These are phyloP conservation scores for Jackrogersella minutella DNA, from an alignment of 495 filamentous ascomycete genomes.

Conservation along the genomic window DNA sequence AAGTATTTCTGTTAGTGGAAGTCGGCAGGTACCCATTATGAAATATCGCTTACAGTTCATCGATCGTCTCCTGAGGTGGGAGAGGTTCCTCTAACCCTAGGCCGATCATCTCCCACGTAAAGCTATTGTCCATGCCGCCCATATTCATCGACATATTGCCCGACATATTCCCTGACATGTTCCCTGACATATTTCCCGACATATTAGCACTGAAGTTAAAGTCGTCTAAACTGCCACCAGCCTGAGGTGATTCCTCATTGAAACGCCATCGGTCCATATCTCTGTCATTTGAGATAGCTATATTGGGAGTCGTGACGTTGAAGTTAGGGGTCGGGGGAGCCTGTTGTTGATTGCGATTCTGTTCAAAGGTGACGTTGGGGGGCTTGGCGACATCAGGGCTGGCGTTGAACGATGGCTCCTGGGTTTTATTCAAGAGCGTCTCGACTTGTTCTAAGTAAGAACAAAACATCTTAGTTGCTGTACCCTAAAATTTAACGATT, in stretches of 20 bases:
- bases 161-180: slow-evolving; percentile 43
- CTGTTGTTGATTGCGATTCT: slow-evolving; percentile 45
- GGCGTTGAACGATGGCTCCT: slow-evolving; percentile 56
- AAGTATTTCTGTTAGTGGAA: slow-evolving; percentile 32
- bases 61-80: slow-evolving; percentile 84
- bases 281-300: slow-evolving; percentile 52
- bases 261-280: slow-evolving; percentile 63
- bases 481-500: background rate
- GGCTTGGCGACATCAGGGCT: slow-evolving; percentile 47
- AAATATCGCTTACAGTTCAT: slow-evolving; percentile 76
- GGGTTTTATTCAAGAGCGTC: slow-evolving; percentile 78
- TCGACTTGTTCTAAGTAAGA: slow-evolving; percentile 84
- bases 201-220: slow-evolving; percentile 60
- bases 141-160: slow-evolving; percentile 55
- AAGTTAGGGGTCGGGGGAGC: slow-evolving; percentile 53
- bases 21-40: background rate
- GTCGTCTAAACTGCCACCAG: slow-evolving; percentile 51
- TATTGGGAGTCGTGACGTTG: slow-evolving; percentile 53
- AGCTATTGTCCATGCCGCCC: slow-evolving; percentile 57
- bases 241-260: slow-evolving; percentile 59
- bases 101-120: slow-evolving; percentile 92
- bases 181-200: slow-evolving; percentile 45
- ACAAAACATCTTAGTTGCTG: slow-evolving; percentile 29
- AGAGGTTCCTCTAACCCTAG: slow-evolving; percentile 92
- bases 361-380: slow-evolving; percentile 44